These are phyloP conservation scores for Adenanthera pavonina DNA, from an alignment of 306 rosid genomes.

Conservation along the genomic window DNA sequence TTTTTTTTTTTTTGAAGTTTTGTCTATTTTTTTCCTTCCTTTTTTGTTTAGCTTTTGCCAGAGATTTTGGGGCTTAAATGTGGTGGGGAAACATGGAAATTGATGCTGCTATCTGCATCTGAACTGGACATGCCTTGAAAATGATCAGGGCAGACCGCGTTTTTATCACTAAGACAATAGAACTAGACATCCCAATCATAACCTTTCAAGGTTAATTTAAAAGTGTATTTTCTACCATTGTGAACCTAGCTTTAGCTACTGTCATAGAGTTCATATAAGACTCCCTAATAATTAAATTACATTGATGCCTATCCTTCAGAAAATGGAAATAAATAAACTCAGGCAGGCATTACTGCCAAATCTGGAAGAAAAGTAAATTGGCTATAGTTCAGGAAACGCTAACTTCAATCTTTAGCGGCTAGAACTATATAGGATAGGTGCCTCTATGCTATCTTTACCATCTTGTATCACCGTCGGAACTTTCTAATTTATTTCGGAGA, in stretches of 20 bases:
- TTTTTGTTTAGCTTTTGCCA: neutral
- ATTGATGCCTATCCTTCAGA: conserved; percentile 1
- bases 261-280: neutral
- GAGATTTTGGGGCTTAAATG: neutral
- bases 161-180: neutral
- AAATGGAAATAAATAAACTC: neutral
- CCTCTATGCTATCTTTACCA: neutral
- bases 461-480: too few relatives aligned
- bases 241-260: neutral
- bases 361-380: neutral
- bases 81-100: neutral
- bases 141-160: neutral
- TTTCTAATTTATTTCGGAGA: too few relatives aligned
- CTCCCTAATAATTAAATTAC: neutral
- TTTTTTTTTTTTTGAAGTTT: neutral
- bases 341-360: neutral
- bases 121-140: neutral
- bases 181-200: neutral
- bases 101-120: neutral
- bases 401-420: neutral
- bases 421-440: neutral
- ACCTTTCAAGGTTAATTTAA: neutral
- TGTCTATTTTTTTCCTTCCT: neutral
- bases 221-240: conserved; percentile 1
- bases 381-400: neutral